phyloP scores from a whole-genome alignment of 805 yeast species.

The Yamadazyma ubonensis region DNA sequence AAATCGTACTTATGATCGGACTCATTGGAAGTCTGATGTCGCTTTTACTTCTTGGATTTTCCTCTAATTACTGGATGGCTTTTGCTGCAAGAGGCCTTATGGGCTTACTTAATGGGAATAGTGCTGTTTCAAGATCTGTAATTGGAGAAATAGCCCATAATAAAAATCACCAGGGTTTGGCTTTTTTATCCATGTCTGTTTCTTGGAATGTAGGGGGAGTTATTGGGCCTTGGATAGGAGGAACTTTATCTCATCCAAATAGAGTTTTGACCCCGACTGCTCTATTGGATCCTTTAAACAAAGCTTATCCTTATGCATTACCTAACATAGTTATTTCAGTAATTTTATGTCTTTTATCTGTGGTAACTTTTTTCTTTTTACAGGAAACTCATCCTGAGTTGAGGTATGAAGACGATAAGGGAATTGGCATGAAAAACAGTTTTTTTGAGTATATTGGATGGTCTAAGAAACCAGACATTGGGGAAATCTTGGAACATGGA shows the following conservation, averaged over 20 bases:
- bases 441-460: conserved; percentile 3
- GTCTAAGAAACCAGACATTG: not conserved
- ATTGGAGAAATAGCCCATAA: conserved; percentile 18
- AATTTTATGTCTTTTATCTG: conserved; percentile 15
- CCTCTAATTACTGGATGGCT: conserved; percentile 28
- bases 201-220: conserved; percentile 19
- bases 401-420: conserved; percentile 17
- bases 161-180: conserved; percentile 15
- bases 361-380: conserved; percentile 21
- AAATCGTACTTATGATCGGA: conserved; percentile 30
- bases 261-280: conserved; percentile 10
- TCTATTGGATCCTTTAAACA: not conserved
- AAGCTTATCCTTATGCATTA: conserved; percentile 22
- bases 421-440: conserved; percentile 11
- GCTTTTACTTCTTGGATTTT: conserved; percentile 28
- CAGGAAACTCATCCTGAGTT: conserved; percentile 22
- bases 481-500: conserved; percentile 2
- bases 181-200: conserved; percentile 16
- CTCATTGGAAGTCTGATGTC: conserved; percentile 26
- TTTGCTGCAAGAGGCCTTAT: conserved; percentile 27
- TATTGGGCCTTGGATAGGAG: conserved; percentile 18
- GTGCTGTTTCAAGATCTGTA: conserved; percentile 13
- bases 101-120: conserved; percentile 22
- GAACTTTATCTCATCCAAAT: conserved; percentile 13
- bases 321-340: conserved; percentile 24